Conservation (phyloP, 495 filamentous ascomycete genomes). For the Talaromyces stipitatus region DNA sequence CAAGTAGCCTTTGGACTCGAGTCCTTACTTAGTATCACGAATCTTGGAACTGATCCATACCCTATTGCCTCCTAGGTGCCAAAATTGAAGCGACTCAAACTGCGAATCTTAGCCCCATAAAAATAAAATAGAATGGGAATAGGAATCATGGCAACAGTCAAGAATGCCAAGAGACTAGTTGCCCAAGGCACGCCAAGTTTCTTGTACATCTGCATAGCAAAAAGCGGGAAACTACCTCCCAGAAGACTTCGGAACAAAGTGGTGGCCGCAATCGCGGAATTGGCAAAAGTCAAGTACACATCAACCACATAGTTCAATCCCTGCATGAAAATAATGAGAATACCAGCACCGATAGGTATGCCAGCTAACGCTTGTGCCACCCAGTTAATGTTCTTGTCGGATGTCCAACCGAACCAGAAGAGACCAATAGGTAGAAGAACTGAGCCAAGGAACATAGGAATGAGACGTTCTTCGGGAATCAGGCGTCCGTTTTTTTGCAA, state of each 20-base stretch:
- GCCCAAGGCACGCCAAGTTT: conserved; percentile 3
- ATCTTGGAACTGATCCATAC: no score
- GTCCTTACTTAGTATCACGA: no score
- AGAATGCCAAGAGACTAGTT: conserved; percentile 7
- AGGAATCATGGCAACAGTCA: not conserved
- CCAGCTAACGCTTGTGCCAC: not conserved
- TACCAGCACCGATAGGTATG: not conserved
- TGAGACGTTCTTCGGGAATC: not conserved
- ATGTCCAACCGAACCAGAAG: not conserved
- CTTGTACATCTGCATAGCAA: not conserved
- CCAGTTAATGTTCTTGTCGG: not conserved
- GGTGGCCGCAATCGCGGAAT: not conserved
- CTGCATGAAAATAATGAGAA: not conserved
- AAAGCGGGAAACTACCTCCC: conserved; percentile 6
- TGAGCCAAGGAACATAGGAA: not conserved
- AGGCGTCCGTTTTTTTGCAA: not conserved
- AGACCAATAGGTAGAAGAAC: not conserved
- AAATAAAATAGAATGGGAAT: not conserved
- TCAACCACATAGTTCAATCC: not conserved
- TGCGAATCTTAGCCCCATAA: not conserved
- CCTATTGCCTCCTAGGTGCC: no score
- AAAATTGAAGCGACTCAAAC: no score
- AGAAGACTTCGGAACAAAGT: not conserved
- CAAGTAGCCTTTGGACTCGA: no score
- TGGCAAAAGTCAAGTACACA: not conserved